A percentile compares a stretch with the other conserved stretches of the same genome.
phyloP scores from a whole-genome alignment of 305 asterid species.

The Fraxinus platypoda region DNA sequence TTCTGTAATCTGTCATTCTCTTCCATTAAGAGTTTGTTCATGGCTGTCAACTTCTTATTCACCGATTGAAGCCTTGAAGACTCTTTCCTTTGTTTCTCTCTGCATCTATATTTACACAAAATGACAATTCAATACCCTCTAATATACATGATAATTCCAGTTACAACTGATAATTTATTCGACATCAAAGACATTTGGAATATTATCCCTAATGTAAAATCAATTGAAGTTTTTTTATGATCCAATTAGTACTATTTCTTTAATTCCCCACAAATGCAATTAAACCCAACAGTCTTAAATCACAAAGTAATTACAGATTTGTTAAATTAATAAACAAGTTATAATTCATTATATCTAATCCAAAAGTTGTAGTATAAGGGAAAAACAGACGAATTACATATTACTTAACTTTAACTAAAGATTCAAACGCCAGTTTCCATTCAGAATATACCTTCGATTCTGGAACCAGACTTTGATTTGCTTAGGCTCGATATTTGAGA shows the following conservation, averaged over 20 bases:
- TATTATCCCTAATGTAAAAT: neutral
- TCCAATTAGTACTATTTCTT: neutral
- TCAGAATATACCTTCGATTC: slow-evolving; percentile 45
- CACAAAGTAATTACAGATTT: neutral
- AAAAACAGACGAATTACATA: neutral
- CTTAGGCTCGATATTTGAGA: slow-evolving; percentile 61
- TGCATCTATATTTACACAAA: slow-evolving; percentile 42
- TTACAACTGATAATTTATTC: neutral
- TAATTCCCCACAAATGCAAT: neutral
- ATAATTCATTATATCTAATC: neutral
- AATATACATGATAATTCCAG: neutral
- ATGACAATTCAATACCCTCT: neutral
- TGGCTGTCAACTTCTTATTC: slow-evolving; percentile 60
- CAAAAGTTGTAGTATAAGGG: neutral
- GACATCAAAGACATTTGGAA: neutral
- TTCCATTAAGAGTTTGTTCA: slow-evolving; percentile 70
- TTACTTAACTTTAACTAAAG: neutral
- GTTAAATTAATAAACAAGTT: neutral
- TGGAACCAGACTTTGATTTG: slow-evolving; percentile 79
- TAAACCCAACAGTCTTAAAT: neutral
- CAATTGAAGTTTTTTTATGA: neutral
- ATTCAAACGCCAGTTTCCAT: neutral
- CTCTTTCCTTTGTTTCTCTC: slow-evolving; percentile 66
- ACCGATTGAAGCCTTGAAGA: slow-evolving; percentile 64
- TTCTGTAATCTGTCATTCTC: slow-evolving; percentile 69